These are phyloP conservation scores for Talaromyces wortmannii DNA, from an alignment of 495 filamentous ascomycete genomes.

Conservation along the genomic window DNA sequence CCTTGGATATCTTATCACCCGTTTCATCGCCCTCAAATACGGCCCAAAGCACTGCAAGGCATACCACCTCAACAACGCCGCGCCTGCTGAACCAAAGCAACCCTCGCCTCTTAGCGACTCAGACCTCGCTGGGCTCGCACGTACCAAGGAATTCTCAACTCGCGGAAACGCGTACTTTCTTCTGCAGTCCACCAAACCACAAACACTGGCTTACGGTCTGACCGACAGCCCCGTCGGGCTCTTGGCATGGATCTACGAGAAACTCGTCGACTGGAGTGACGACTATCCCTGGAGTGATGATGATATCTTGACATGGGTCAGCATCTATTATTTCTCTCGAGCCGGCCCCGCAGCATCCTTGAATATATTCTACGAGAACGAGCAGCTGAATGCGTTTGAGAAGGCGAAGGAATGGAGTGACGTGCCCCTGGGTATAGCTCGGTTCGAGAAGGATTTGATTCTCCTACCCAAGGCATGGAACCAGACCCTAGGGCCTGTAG, in stretches of 20 bases:
- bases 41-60: constrained; percentile 47
- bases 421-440: constrained; percentile 47
- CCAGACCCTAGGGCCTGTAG: constrained; percentile 42
- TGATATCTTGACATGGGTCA: constrained; percentile 59
- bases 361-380: constrained; percentile 55
- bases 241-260: constrained; percentile 64
- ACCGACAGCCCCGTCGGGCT: constrained; percentile 54
- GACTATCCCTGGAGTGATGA: constrained; percentile 61
- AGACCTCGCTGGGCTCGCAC: constrained; percentile 34
- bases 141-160: constrained; percentile 41
- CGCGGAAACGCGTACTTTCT: constrained; percentile 48
- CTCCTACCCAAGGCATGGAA: constrained; percentile 45
- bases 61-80: constrained; percentile 58
- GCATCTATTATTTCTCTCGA: constrained; percentile 52
- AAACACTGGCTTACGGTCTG: constrained; percentile 52
- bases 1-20: constrained; percentile 58
- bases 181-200: constrained; percentile 54
- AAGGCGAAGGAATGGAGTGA: constrained; percentile 18
- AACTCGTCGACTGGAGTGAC: constrained; percentile 63
- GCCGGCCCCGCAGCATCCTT: constrained; percentile 50
- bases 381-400: constrained; percentile 11
- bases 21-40: constrained; percentile 48
- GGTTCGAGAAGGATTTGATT: constrained; percentile 46
- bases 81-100: constrained; percentile 22
- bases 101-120: constrained; percentile 14